Percentiles rank a stretch among this genome's conserved stretches.
Conservation (phyloP, 139 green algal genomes). For the Micractinium conductrix region DNA sequence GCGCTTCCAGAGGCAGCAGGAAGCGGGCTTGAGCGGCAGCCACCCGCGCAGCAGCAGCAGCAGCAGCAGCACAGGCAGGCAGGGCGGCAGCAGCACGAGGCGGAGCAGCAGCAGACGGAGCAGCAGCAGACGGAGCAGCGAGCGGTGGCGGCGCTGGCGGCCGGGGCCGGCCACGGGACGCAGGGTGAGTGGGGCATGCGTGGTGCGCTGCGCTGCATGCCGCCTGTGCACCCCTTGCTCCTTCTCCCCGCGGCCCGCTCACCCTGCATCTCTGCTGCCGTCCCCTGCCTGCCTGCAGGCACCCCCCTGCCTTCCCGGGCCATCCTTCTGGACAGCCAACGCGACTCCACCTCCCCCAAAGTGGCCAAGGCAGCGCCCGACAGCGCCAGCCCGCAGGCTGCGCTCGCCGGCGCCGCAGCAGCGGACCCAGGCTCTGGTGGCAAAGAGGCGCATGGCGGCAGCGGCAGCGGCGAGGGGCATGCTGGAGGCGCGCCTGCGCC, state of each 20-base stretch:
- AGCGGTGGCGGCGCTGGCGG: no score
- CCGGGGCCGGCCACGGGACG: no score
- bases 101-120: not conserved
- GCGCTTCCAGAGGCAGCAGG: no score
- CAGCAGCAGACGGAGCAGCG: not conserved
- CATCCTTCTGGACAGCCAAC: conserved; percentile 27
- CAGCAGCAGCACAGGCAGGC: not conserved
- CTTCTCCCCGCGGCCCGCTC: no score
- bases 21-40: not conserved
- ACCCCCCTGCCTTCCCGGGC: conserved; percentile 14
- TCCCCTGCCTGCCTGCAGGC: no score
- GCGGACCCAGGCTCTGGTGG: not conserved
- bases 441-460: not conserved
- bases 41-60: not conserved
- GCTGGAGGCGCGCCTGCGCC: not conserved
- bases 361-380: no score
- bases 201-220: no score
- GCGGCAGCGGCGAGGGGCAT: no score
- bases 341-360: conserved; percentile 36
- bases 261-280: not conserved
- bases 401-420: not conserved
- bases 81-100: not conserved
- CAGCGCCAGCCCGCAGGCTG: not conserved
- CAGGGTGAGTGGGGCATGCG: no score
- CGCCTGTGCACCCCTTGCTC: not conserved